phyloP scores from a whole-genome alignment of 2,329 filamentous ascomycete genomes.

The Orbilia ellipsospora region DNA sequence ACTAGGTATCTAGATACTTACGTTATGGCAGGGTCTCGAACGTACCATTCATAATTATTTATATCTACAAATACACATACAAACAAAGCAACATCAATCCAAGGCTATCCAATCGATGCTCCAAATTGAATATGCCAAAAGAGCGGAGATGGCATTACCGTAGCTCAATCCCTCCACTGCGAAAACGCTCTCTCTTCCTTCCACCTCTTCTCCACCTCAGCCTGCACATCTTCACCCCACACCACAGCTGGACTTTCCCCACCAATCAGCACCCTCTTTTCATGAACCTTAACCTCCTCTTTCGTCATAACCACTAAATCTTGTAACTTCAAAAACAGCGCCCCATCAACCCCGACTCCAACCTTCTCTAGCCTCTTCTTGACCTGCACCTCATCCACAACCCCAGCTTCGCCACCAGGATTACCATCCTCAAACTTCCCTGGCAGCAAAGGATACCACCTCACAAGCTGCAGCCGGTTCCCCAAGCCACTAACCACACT shows the following conservation, averaged over 20 bases:
- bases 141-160: not conserved
- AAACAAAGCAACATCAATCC: too few species aligned
- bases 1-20: too few species aligned
- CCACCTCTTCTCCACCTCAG: slow-evolving; percentile 74
- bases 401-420: slow-evolving; percentile 68
- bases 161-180: slow-evolving; percentile 37
- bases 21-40: too few species aligned
- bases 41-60: too few species aligned
- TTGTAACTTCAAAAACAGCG: slow-evolving; percentile 33
- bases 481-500: slow-evolving; percentile 85
- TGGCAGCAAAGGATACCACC: slow-evolving; percentile 71
- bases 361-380: slow-evolving; percentile 82
- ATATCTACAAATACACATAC: too few species aligned
- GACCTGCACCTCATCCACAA: slow-evolving; percentile 70
- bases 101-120: too few species aligned
- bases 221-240: slow-evolving; percentile 76
- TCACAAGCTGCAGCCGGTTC: slow-evolving; percentile 79
- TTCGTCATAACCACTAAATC: slow-evolving; percentile 93
- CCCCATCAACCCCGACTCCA: slow-evolving; percentile 65
- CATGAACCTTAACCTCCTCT: slow-evolving; percentile 83
- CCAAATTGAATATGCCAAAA: not conserved
- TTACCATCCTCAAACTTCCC: slow-evolving; percentile 66
- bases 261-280: slow-evolving; percentile 79
- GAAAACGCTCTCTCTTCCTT: slow-evolving; percentile 70
- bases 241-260: slow-evolving; percentile 75